phyloP scores from a whole-genome alignment of 2,329 filamentous ascomycete genomes.

The Metarhizium album region DNA sequence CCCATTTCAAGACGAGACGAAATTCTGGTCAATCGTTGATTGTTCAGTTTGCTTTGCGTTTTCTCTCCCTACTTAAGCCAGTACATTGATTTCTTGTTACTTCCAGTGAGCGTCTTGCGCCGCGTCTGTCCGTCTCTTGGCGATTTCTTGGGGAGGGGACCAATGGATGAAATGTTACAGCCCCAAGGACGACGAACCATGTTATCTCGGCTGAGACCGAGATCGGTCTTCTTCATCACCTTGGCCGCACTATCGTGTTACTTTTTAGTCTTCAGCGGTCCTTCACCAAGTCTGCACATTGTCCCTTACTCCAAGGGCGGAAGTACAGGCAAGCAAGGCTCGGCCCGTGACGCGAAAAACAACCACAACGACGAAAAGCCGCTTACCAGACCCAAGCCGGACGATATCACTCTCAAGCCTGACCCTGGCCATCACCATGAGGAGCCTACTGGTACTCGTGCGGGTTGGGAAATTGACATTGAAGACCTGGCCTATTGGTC shows the following conservation, averaged over 20 bases:
- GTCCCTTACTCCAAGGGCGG: slow-evolving; percentile 18
- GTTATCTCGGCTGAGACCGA: slow-evolving; percentile 28
- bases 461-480: slow-evolving; percentile 24
- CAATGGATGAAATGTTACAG: slow-evolving; percentile 23
- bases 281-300: slow-evolving; percentile 21
- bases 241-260: slow-evolving; percentile 31
- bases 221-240: slow-evolving; percentile 29
- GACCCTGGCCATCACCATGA: slow-evolving; percentile 7
- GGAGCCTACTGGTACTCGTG: slow-evolving; percentile 10
- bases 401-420: neutral
- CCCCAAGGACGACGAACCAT: slow-evolving; percentile 18
- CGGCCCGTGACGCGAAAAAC: neutral
- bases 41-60: neutral
- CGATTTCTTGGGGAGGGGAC: neutral
- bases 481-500: slow-evolving; percentile 25
- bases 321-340: slow-evolving; percentile 6
- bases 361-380: neutral
- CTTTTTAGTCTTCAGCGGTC: slow-evolving; percentile 29
- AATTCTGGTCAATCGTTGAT: neutral
- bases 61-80: neutral
- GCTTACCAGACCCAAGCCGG: neutral
- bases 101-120: neutral
- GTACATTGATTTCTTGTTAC: neutral
- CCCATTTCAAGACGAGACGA: too few species aligned
- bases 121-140: neutral